phyloP scores from a whole-genome alignment of 768 basidiomycete genomes.

The Naganishia vishniacii region DNA sequence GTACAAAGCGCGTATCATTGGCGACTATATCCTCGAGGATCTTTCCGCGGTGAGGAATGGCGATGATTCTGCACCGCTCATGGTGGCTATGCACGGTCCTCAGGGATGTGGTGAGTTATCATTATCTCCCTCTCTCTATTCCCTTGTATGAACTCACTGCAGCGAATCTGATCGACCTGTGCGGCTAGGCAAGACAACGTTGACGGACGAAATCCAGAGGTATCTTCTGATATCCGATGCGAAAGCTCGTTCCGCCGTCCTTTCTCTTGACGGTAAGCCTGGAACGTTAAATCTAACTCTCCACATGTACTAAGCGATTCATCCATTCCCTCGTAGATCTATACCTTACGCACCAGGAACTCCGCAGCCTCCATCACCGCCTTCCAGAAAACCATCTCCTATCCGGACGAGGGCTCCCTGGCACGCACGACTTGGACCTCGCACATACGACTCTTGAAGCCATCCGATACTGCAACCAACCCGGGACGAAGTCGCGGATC shows the following conservation, averaged over 20 bases:
- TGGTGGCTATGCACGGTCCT: constrained; percentile 17
- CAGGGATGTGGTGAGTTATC: constrained; percentile 18
- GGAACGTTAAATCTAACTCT: neutral
- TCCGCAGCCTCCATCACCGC: constrained; percentile 9
- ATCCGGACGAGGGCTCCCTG: constrained; percentile 33
- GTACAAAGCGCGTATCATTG: constrained; percentile 16
- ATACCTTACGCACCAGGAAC: constrained; percentile 25
- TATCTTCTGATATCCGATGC: neutral
- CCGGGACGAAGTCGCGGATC: neutral
- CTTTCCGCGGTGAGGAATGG: neutral
- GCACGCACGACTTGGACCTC: constrained; percentile 32
- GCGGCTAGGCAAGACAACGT: constrained; percentile 11
- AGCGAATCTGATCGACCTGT: too few species aligned
- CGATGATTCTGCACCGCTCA: neutral
- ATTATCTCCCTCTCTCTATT: too few species aligned
- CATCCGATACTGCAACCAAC: neutral
- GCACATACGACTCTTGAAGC: neutral
- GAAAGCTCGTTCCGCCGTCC: constrained; percentile 12
- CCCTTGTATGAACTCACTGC: neutral
- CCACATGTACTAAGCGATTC: neutral
- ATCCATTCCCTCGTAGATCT: constrained; percentile 28
- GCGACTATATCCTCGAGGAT: constrained; percentile 18
- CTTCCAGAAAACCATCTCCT: constrained; percentile 29
- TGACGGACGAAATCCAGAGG: constrained; percentile 16
- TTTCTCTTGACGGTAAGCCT: constrained; percentile 15